Percentiles rank a stretch among this genome's conserved stretches.
phyloP scores from a whole-genome alignment of 345 rosid species.

The Corymbia maculata region DNA sequence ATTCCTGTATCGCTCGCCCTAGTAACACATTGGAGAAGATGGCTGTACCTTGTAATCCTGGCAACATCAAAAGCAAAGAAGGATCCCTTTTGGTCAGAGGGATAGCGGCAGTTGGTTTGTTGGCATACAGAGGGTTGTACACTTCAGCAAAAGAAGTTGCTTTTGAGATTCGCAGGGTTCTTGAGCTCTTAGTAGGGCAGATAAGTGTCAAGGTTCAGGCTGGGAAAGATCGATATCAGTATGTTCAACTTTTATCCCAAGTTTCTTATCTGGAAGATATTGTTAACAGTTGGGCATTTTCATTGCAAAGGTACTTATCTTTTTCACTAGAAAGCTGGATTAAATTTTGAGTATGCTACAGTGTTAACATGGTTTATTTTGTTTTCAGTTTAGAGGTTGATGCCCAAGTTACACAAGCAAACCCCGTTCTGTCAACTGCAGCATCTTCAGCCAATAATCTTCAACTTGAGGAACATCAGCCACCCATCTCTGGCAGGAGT shows the following conservation, averaged over 20 bases:
- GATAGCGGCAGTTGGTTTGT: constrained; percentile 76
- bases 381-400: constrained; percentile 63
- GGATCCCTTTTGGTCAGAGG: constrained; percentile 66
- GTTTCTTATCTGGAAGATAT: constrained; percentile 90
- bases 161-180: constrained; percentile 74
- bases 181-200: constrained; percentile 74
- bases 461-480: constrained; percentile 17
- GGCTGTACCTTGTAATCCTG: constrained; percentile 29
- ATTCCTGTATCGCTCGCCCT: constrained; percentile 82
- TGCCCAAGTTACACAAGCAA: constrained; percentile 21
- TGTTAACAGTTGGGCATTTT: constrained; percentile 82
- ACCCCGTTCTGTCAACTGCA: constrained; percentile 17
- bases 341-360: background rate
- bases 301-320: constrained; percentile 60
- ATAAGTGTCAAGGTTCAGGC: constrained; percentile 63
- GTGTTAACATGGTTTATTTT: constrained; percentile 13
- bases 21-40: constrained; percentile 27
- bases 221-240: constrained; percentile 76
- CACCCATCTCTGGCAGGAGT: constrained; percentile 8
- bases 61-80: constrained; percentile 53
- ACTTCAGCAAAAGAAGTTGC: constrained; percentile 68
- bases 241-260: constrained; percentile 71
- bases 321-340: background rate
- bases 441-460: constrained; percentile 16
- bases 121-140: constrained; percentile 73